Conservation (phyloP, 768 basidiomycete species). For the Agrocybe chaxingu region DNA sequence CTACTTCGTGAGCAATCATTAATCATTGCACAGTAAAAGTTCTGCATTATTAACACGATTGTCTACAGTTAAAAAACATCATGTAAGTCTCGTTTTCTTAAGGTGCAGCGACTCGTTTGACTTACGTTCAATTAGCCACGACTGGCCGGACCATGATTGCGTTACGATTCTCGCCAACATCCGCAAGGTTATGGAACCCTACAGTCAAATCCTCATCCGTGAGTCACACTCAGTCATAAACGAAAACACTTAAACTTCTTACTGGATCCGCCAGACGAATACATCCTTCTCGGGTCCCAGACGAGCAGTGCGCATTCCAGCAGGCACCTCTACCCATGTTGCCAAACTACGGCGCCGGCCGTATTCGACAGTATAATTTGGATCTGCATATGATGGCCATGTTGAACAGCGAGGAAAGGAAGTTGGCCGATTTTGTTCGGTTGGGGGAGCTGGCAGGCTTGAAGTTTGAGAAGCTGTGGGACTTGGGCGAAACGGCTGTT, state of each 20-base stretch:
- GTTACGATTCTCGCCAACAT: slow-evolving; percentile 32
- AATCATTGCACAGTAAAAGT: background rate
- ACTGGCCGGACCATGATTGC: slow-evolving; percentile 37
- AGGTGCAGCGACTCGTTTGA: background rate
- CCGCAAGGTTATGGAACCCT: slow-evolving; percentile 29
- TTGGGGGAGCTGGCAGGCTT: too few species aligned
- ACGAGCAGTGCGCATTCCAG: slow-evolving; percentile 7
- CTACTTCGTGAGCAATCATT: slow-evolving; percentile 32
- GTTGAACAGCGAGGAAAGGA: too few species aligned
- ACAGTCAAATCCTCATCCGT: slow-evolving; percentile 36
- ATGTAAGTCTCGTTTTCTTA: slow-evolving; percentile 21
- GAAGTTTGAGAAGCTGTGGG: too few species aligned
- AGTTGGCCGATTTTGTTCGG: too few species aligned
- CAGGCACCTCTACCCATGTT: slow-evolving; percentile 42
- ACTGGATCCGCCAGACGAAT: slow-evolving; percentile 25
- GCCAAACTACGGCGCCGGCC: slow-evolving; percentile 19
- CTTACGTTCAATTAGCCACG: slow-evolving; percentile 25
- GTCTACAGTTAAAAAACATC: slow-evolving; percentile 30
- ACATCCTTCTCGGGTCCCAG: slow-evolving; percentile 21
- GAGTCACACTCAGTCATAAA: slow-evolving; percentile 18
- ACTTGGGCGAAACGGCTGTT: too few species aligned
- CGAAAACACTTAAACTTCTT: background rate
- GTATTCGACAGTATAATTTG: too few species aligned
- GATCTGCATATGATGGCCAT: too few species aligned
- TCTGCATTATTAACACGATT: background rate